Conservation (phyloP, 139 green algal genomes). For the Pleodorina starrii region DNA sequence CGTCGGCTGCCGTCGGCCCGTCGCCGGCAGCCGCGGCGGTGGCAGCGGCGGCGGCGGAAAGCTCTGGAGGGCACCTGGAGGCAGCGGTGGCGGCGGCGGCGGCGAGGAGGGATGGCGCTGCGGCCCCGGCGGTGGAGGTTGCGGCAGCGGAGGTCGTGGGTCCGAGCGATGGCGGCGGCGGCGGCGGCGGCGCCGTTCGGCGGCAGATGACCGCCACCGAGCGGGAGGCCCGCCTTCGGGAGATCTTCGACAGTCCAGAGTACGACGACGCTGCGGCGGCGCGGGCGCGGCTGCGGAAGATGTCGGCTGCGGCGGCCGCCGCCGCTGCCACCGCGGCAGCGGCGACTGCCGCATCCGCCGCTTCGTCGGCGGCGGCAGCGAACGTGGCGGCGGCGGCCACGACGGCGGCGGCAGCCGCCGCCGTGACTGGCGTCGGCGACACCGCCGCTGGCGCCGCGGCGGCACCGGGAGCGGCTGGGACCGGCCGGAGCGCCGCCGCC, state of each 20-base stretch:
- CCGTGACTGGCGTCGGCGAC: background rate
- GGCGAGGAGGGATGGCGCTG: too few relatives aligned
- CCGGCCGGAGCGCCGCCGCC: background rate
- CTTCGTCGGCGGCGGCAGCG: background rate
- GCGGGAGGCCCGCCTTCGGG: background rate
- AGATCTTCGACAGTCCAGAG: background rate
- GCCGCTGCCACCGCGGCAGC: background rate
- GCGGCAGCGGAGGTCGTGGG: too few relatives aligned
- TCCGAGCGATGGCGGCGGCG: background rate
- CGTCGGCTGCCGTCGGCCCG: background rate
- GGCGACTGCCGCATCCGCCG: background rate
- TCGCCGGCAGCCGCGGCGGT: background rate
- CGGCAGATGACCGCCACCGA: background rate
- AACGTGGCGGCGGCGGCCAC: background rate
- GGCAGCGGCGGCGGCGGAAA: too few relatives aligned
- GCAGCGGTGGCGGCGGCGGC: background rate
- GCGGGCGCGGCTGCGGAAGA: background rate
- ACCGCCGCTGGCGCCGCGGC: background rate
- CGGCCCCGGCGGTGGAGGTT: too few relatives aligned
- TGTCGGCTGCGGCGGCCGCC: background rate
- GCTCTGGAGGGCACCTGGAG: too few relatives aligned
- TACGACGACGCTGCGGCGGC: background rate
- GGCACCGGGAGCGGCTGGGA: background rate
- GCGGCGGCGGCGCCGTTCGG: background rate
- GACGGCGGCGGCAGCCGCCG: background rate